A percentile compares a stretch with the other conserved stretches of the same genome.
phyloP scores from a whole-genome alignment of 164 flowering plant genomes.

The Pachysandra terminalis region DNA sequence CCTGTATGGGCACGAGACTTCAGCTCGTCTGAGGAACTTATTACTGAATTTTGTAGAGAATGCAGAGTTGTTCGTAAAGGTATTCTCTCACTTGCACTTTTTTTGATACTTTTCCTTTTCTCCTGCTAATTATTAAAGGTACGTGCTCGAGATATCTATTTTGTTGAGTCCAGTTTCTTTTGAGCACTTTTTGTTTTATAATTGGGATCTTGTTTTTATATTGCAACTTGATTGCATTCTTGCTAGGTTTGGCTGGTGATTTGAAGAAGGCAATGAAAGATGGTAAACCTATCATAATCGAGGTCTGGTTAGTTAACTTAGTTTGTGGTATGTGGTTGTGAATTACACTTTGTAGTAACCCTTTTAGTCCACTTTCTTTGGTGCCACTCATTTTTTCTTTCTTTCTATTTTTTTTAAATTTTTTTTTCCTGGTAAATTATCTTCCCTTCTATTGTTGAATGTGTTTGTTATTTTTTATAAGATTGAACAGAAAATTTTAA shows the following conservation, averaged over 20 bases:
- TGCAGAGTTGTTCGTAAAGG: conserved; percentile 99
- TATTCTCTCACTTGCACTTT: conserved; percentile 14
- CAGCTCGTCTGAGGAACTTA: conserved; percentile 77
- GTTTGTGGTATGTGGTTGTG: not conserved
- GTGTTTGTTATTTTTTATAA: no score
- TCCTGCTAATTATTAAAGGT: not conserved
- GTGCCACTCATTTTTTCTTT: no score
- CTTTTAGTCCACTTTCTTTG: no score
- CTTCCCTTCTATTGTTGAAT: no score
- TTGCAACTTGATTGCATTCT: conserved; percentile 15
- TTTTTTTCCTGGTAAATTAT: no score
- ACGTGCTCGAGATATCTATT: not conserved
- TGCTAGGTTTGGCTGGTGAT: conserved; percentile 93
- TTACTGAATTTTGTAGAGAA: conserved; percentile 95
- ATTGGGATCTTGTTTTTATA: conserved; percentile 1
- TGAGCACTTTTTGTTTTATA: not conserved
- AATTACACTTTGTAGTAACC: not conserved
- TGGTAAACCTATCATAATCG: conserved; percentile 98
- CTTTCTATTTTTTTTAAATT: no score
- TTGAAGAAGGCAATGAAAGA: conserved; percentile 99
- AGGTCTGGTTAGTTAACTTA: conserved; percentile 43
- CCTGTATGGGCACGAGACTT: conserved; percentile 97
- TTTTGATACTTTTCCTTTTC: not conserved
- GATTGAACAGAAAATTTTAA: no score
- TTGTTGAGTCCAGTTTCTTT: not conserved